Percentiles rank a stretch among this genome's conserved stretches.
Evolutionary conservation across 805 yeast genomes (phyloP).

Genomic region (Candida krabiensis): DNA sequence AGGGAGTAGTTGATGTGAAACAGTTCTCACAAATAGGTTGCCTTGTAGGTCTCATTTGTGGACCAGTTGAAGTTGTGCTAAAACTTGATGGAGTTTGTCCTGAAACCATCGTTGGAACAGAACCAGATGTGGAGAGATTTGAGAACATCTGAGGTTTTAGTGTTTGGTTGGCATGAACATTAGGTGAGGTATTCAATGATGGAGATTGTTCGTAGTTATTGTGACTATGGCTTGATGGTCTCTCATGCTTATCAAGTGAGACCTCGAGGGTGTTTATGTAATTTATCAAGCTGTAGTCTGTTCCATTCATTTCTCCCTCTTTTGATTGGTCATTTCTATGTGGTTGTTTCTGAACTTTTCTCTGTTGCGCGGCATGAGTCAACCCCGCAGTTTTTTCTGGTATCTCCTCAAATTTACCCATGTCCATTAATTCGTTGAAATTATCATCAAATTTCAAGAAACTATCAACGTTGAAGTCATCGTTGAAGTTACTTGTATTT

Average conservation of each 20-base stretch:
- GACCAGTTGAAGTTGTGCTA: slow-evolving; percentile 9
- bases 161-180: slow-evolving; percentile 13
- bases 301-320: slow-evolving; percentile 2
- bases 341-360: not conserved
- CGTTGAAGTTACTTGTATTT: slow-evolving; percentile 6
- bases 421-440: slow-evolving; percentile 29
- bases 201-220: not conserved
- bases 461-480: slow-evolving; percentile 33
- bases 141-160: slow-evolving; percentile 8
- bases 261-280: slow-evolving; percentile 35
- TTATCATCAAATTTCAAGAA: slow-evolving; percentile 33
- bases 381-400: not conserved
- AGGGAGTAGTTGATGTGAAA: slow-evolving; percentile 86
- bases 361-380: not conserved
- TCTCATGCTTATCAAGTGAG: slow-evolving; percentile 29
- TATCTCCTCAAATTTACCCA: slow-evolving; percentile 25
- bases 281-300: slow-evolving; percentile 27
- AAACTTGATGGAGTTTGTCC: slow-evolving; percentile 1
- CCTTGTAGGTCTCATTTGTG: slow-evolving; percentile 9
- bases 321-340: slow-evolving; percentile 1
- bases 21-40: slow-evolving; percentile 75
- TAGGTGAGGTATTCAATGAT: slow-evolving; percentile 8
- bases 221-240: slow-evolving; percentile 6
- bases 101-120: slow-evolving; percentile 5
- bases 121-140: slow-evolving; percentile 8